Base-by-base conservation (phyloP, 352 stramenopile species). In the Phytopythium vexans region DNA sequence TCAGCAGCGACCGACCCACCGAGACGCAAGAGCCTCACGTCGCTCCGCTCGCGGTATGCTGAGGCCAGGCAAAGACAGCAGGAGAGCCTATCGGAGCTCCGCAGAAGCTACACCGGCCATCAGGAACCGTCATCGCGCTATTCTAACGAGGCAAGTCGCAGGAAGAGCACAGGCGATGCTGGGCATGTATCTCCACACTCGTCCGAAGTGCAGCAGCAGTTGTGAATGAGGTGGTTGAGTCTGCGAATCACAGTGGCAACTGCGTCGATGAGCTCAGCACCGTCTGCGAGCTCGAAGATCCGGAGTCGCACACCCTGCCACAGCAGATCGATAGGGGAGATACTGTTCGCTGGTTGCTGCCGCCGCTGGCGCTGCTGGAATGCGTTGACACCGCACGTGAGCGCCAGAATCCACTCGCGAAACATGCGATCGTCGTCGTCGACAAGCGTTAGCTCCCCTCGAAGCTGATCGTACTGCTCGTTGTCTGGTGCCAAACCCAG, bases 241-340 rank as follows among this genome's bases (percentile, higher is more conserved):
- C 37, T 32, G 8, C 42, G 14, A 6, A 14, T 46, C 15, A 77
- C 60, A 6, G 44, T 34, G 0, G 37, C 34, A 8, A 72, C 39
- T 10, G 68, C 68, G 35, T 59, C n/a, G 1, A 39, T 8, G 3
- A 79, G 50, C 2, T 52, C 5, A 6, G 66, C 45, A 0, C 54
- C 33, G 8, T 49, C 15, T 4, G 62, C 49, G 21, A 79, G 49
- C 43, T 82, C 74, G n/a, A 80, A 77, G 40, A 77, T 67, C 31
- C 71, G 68, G 35, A 82, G 57, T 11, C 74, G 57, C 14, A 62
- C 63, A 27, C 56, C 74, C 32, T 83, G 73, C 73, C 73, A 83
- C 10, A 80, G 36, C 8, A 83, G 44, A 15, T 59, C 56, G 21
- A 37, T 52, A 14, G 41, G 35, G 33, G 36, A 6, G 2, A 57